A percentile compares a stretch with the other conserved stretches of the same genome.
Conservation (phyloP, 2,329 filamentous ascomycete species). For the Talaromyces sp. region DNA sequence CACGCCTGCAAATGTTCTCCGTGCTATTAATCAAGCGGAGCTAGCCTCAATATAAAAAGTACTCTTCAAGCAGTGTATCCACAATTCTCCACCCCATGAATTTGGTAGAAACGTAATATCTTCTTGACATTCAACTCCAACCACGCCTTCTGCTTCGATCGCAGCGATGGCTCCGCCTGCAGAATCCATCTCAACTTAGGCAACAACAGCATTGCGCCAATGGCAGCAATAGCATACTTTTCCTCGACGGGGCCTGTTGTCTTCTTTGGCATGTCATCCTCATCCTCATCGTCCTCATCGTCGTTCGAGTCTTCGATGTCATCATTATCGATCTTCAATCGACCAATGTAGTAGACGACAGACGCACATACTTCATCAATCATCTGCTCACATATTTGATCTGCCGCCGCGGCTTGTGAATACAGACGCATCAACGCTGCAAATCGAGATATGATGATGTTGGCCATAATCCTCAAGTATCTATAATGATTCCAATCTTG, state of each 20-base stretch:
- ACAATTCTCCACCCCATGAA: neutral
- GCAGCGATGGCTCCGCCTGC: neutral
- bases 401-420: neutral
- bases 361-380: constrained; percentile 10
- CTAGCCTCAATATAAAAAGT: too few relatives aligned
- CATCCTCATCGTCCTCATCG: neutral
- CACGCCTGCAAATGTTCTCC: too few relatives aligned
- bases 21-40: too few relatives aligned
- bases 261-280: neutral
- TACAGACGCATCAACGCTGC: constrained; percentile 2
- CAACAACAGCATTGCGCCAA: constrained; percentile 6
- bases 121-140: constrained; percentile 2
- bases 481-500: constrained; percentile 13
- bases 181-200: constrained; percentile 11
- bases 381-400: constrained; percentile 12
- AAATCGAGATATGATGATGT: constrained; percentile 9
- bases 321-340: neutral
- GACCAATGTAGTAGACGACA: constrained; percentile 1
- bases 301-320: neutral
- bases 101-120: neutral
- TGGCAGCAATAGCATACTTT: neutral
- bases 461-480: constrained; percentile 9
- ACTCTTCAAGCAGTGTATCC: neutral
- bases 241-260: neutral
- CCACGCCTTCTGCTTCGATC: neutral